Evolutionary conservation across 345 rosid genomes (phyloP).

Genomic region (Crucihimalaya himalaica): DNA sequence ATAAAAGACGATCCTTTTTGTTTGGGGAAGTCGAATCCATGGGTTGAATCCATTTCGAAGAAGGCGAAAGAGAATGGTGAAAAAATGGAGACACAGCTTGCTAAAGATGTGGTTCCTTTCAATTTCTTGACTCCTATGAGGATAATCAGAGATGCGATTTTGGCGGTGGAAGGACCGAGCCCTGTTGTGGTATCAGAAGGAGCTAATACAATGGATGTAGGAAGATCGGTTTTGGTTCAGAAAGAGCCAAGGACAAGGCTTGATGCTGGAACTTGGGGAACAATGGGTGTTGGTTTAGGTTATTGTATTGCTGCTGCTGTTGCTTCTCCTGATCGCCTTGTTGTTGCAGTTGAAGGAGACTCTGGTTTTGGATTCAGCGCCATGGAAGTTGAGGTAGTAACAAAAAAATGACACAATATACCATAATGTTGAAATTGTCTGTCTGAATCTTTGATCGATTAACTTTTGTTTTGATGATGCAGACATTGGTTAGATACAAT

Average conservation of each 20-base stretch:
- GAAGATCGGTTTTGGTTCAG: conserved; percentile 92
- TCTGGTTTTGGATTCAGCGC: conserved; percentile 98
- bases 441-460: not conserved
- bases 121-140: conserved; percentile 93
- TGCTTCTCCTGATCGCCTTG: conserved; percentile 85
- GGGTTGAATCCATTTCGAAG: conserved; percentile 77
- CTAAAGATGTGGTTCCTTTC: conserved; percentile 88
- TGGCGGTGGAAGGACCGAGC: conserved; percentile 70
- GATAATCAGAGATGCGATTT: conserved; percentile 87
- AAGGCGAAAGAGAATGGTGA: conserved; percentile 69
- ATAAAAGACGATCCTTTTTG: conserved; percentile 91
- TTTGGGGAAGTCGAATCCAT: conserved; percentile 73
- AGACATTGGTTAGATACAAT: conserved; percentile 93
- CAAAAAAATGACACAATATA: not conserved
- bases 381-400: conserved; percentile 92
- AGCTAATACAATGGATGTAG: conserved; percentile 97
- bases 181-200: conserved; percentile 93
- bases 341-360: conserved; percentile 97
- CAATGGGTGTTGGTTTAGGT: conserved; percentile 99
- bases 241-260: conserved; percentile 94
- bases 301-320: conserved; percentile 98
- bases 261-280: conserved; percentile 99
- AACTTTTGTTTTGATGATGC: conserved; percentile 30
- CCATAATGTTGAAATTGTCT: not conserved
- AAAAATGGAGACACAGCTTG: conserved; percentile 84